phyloP scores from a whole-genome alignment of 2,329 filamentous ascomycete species.

The Iodosphaeria phyllophila region DNA sequence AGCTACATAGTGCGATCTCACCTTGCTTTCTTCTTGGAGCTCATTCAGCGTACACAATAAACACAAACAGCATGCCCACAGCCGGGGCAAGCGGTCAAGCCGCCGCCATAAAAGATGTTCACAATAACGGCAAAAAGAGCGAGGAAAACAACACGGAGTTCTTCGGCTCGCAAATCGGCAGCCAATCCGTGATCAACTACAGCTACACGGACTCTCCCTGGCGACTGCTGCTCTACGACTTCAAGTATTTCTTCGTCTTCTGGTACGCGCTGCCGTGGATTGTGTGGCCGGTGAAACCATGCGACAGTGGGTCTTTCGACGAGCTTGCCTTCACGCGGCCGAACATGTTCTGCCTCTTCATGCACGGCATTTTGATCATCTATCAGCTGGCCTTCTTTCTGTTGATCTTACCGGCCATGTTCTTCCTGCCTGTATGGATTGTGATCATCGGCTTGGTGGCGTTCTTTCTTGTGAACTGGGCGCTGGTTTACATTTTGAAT shows the following conservation, averaged over 20 bases:
- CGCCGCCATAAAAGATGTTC: too few relatives aligned
- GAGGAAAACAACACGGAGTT: conserved; percentile 25
- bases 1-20: too few relatives aligned
- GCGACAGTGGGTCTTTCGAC: conserved; percentile 33
- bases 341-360: conserved; percentile 36
- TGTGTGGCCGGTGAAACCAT: conserved; percentile 35
- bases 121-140: too few relatives aligned
- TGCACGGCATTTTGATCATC: conserved; percentile 39
- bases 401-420: conserved; percentile 30
- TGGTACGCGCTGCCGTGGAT: conserved; percentile 39
- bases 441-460: conserved; percentile 17
- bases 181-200: conserved; percentile 37
- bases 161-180: conserved; percentile 39
- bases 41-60: too few relatives aligned
- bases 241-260: conserved; percentile 35
- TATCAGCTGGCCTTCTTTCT: conserved; percentile 45
- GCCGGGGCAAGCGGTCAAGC: too few relatives aligned
- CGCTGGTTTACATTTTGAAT: conserved; percentile 34
- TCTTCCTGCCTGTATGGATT: conserved; percentile 30
- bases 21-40: too few relatives aligned
- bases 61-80: too few relatives aligned
- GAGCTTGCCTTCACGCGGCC: conserved; percentile 40
- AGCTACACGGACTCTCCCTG: conserved; percentile 38
- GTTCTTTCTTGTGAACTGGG: conserved; percentile 30
- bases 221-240: conserved; percentile 29